Evolutionary conservation across 2,329 filamentous ascomycete genomes (phyloP).

Genomic region (Phyllosticta ampelicida): DNA sequence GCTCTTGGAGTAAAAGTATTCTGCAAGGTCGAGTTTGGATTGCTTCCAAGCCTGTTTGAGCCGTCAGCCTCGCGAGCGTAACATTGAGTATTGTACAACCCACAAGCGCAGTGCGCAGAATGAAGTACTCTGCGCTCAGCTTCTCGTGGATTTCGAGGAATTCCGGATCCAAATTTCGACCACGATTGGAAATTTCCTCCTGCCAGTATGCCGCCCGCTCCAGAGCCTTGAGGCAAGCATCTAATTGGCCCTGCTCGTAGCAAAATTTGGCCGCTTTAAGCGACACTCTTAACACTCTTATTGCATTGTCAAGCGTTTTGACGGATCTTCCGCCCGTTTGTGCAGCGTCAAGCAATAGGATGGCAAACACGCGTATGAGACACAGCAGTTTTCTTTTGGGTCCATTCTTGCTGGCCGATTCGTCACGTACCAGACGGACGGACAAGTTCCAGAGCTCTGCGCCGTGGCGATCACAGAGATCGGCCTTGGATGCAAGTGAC

Average conservation of each 20-base stretch:
- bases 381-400: not conserved
- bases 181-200: slow-evolving; percentile 17
- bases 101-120: slow-evolving; percentile 57
- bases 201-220: slow-evolving; percentile 50
- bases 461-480: slow-evolving; percentile 46
- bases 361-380: slow-evolving; percentile 43
- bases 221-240: slow-evolving; percentile 50
- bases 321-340: not conserved
- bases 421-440: slow-evolving; percentile 37
- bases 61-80: not conserved
- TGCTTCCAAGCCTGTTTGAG: slow-evolving; percentile 59
- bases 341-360: slow-evolving; percentile 49
- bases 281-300: slow-evolving; percentile 55
- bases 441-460: slow-evolving; percentile 57
- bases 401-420: not conserved
- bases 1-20: slow-evolving; percentile 62
- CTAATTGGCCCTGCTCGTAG: slow-evolving; percentile 47
- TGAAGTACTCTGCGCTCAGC: slow-evolving; percentile 52
- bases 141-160: slow-evolving; percentile 22
- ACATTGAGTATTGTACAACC: slow-evolving; percentile 15
- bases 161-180: slow-evolving; percentile 14
- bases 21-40: slow-evolving; percentile 60
- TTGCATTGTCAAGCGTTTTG: slow-evolving; percentile 14
- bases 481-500: slow-evolving; percentile 24
- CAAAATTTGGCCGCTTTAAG: slow-evolving; percentile 56